Conservation (phyloP, 371 early-diverging fungal genomes). For the Mucor racemosus region DNA sequence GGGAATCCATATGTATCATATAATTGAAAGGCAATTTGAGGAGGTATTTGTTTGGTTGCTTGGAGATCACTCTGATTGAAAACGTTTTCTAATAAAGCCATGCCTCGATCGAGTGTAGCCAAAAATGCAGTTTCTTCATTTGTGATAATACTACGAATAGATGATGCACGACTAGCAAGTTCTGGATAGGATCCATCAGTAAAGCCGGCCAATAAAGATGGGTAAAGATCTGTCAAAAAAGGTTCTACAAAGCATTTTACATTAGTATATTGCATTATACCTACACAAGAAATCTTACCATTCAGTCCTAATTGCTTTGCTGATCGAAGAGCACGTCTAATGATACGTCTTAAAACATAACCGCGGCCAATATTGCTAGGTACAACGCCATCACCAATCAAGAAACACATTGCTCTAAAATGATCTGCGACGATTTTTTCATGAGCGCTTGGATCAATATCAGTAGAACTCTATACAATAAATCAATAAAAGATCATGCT, state of each 20-base stretch:
- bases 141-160: slow-evolving; percentile 60
- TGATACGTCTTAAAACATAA: slow-evolving; percentile 79
- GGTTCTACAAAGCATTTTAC: slow-evolving; percentile 41
- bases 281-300: slow-evolving; percentile 28
- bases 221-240: slow-evolving; percentile 67
- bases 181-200: slow-evolving; percentile 61
- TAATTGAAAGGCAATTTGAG: slow-evolving; percentile 66
- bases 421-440: slow-evolving; percentile 82
- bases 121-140: slow-evolving; percentile 74
- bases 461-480: slow-evolving; percentile 11
- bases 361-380: slow-evolving; percentile 80
- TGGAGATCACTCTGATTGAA: slow-evolving; percentile 53
- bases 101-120: slow-evolving; percentile 67
- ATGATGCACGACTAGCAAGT: slow-evolving; percentile 54
- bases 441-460: slow-evolving; percentile 50
- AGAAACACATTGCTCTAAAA: slow-evolving; percentile 70
- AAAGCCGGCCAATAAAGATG: slow-evolving; percentile 61
- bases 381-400: slow-evolving; percentile 80
- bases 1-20: slow-evolving; percentile 85
- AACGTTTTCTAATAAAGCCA: slow-evolving; percentile 60
- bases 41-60: slow-evolving; percentile 44
- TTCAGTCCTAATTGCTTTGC: slow-evolving; percentile 70
- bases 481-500: neutral
- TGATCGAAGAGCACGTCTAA: slow-evolving; percentile 75
- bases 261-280: neutral